phyloP scores from a whole-genome alignment of 345 rosid species.

The Aegle marmelos region DNA sequence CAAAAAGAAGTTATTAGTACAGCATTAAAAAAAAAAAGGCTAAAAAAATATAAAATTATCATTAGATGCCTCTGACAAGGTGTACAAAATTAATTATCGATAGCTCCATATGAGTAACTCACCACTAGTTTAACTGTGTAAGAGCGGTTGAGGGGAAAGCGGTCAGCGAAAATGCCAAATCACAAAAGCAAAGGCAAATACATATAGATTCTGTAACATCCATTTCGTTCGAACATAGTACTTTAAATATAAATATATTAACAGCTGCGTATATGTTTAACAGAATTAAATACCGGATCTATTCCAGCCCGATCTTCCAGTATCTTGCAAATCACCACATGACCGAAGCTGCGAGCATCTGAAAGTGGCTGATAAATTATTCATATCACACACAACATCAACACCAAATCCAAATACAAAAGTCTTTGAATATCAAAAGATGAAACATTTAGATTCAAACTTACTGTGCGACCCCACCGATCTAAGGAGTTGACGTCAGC shows the following conservation, averaged over 20 bases:
- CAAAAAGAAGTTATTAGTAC: background rate
- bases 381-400: conserved; percentile 8
- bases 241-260: background rate
- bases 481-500: conserved; percentile 56
- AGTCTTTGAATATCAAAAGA: background rate
- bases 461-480: conserved; percentile 72
- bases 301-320: conserved; percentile 48
- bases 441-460: conserved; percentile 11
- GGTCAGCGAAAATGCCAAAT: background rate
- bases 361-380: conserved; percentile 49
- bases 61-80: background rate
- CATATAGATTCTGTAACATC: background rate
- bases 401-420: background rate
- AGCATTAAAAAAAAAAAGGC: background rate
- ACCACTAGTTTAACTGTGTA: background rate
- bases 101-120: background rate
- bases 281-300: conserved; percentile 45
- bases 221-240: background rate
- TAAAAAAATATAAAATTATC: background rate
- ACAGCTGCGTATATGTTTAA: background rate
- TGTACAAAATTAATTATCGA: background rate
- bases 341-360: conserved; percentile 51
- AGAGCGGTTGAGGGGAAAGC: no score
- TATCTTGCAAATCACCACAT: conserved; percentile 46
- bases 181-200: background rate